Conservation (phyloP, 2,329 filamentous ascomycete species). For the Pyrenochaeta sp. region DNA sequence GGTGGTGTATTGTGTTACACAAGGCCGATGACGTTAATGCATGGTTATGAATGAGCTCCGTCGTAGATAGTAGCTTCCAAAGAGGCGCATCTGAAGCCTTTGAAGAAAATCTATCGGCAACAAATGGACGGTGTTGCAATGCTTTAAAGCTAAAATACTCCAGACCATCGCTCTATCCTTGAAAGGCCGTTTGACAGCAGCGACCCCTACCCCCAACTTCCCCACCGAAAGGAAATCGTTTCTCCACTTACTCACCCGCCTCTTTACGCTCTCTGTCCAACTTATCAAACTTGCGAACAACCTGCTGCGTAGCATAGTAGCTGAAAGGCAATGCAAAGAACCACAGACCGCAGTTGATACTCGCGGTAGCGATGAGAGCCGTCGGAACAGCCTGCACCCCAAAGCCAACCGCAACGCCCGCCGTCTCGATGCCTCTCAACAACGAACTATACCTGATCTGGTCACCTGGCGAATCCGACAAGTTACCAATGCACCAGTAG, state of each 20-base stretch:
- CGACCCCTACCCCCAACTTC: too few relatives aligned
- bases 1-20: too few relatives aligned
- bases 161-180: too few relatives aligned
- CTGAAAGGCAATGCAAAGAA: constrained; percentile 55
- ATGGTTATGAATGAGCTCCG: too few relatives aligned
- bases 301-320: constrained; percentile 55
- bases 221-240: not conserved
- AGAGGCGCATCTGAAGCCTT: too few relatives aligned
- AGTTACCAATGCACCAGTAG: constrained; percentile 58
- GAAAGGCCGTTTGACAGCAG: too few relatives aligned
- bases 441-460: constrained; percentile 58
- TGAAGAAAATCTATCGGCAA: too few relatives aligned
- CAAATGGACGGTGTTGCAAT: too few relatives aligned
- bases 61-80: too few relatives aligned
- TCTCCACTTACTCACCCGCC: not conserved
- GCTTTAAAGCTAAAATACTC: too few relatives aligned
- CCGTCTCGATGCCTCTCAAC: constrained; percentile 54
- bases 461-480: constrained; percentile 56
- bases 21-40: too few relatives aligned
- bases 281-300: constrained; percentile 52
- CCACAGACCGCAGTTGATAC: constrained; percentile 56
- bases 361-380: constrained; percentile 53
- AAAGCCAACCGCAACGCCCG: constrained; percentile 54
- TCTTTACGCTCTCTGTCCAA: constrained; percentile 11
- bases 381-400: constrained; percentile 57